Conservation (phyloP, 257 asterid species). For the Scutellaria barbata region DNA sequence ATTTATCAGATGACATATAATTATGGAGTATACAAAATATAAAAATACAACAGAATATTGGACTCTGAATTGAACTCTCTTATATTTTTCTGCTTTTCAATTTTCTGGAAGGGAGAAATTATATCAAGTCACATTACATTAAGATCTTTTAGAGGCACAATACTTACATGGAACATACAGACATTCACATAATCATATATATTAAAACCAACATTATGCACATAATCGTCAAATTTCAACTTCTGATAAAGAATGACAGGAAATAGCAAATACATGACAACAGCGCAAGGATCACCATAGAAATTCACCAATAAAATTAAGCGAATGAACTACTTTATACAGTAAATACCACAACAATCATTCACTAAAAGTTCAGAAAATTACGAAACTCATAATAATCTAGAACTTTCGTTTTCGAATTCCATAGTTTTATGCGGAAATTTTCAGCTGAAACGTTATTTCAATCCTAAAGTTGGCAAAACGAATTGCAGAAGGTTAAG, state of each 20-base stretch:
- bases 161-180: background rate
- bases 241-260: background rate
- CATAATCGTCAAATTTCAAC: background rate
- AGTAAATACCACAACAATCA: conserved; percentile 10
- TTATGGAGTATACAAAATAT: no score
- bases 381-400: background rate
- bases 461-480: background rate
- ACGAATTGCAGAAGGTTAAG: background rate
- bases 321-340: background rate
- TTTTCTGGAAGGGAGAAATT: no score
- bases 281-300: background rate
- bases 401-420: background rate
- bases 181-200: background rate
- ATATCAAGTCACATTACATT: no score
- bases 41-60: no score
- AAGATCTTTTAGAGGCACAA: no score
- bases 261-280: background rate
- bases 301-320: background rate
- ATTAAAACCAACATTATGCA: background rate
- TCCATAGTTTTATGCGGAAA: background rate
- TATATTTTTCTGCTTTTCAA: no score
- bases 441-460: background rate
- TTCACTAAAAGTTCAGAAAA: background rate
- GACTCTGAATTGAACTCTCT: no score
- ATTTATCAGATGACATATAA: no score